These are phyloP conservation scores for Ananas comosus DNA, from an alignment of 176 grass and related monocot species.

Conservation along the genomic window DNA sequence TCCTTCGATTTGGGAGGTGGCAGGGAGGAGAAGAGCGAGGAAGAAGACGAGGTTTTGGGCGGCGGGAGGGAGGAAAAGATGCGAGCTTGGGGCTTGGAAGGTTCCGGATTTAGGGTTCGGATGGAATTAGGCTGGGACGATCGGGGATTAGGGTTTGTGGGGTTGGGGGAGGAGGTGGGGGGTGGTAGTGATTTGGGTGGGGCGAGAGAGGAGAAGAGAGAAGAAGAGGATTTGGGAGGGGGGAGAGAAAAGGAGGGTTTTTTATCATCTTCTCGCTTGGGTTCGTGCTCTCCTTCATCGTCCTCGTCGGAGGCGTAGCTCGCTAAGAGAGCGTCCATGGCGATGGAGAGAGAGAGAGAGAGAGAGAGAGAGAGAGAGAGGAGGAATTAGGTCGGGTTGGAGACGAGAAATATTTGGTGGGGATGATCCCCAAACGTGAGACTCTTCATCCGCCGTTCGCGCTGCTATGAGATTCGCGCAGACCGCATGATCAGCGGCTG, in stretches of 20 bases:
- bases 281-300: slow-evolving; percentile 38
- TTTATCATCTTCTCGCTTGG: neutral
- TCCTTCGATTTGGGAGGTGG: slow-evolving; percentile 14
- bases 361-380: neutral
- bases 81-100: slow-evolving; percentile 3
- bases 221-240: slow-evolving; percentile 25
- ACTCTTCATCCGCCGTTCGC: no score
- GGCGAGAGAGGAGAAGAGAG: slow-evolving; percentile 49
- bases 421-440: no score
- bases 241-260: slow-evolving; percentile 23
- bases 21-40: slow-evolving; percentile 17
- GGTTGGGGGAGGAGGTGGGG: neutral
- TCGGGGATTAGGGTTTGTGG: neutral
- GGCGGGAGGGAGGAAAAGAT: slow-evolving; percentile 46
- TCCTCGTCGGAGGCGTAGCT: slow-evolving; percentile 84
- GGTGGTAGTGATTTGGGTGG: slow-evolving; percentile 16
- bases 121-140: neutral
- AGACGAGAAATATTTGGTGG: neutral
- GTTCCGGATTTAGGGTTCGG: neutral
- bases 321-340: slow-evolving; percentile 87
- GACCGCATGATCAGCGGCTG: no score
- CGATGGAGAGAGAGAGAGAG: neutral
- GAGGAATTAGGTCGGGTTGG: neutral
- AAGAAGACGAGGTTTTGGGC: slow-evolving; percentile 31
- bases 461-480: no score